Evolutionary conservation across 441 rosid genomes (phyloP).

Genomic region (Gossypium lobatum): DNA sequence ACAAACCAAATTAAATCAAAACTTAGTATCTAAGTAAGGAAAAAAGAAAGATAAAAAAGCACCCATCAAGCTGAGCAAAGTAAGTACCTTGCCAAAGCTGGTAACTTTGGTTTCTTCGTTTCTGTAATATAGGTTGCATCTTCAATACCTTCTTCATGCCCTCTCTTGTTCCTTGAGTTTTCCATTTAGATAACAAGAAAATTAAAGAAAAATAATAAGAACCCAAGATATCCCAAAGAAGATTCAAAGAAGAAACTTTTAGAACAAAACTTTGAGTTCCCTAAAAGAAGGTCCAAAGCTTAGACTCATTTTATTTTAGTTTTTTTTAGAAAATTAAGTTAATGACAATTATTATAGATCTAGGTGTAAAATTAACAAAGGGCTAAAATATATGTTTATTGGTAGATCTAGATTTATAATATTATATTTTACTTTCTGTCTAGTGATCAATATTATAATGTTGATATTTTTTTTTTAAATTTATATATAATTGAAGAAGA

Average conservation of each 20-base stretch:
- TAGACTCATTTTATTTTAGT: conserved; percentile 14
- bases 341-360: conserved; percentile 37
- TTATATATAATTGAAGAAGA: background rate
- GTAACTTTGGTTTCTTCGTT: conserved; percentile 68
- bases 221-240: conserved; percentile 27
- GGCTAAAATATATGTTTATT: conserved; percentile 26
- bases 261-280: conserved; percentile 19
- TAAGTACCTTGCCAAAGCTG: conserved; percentile 81
- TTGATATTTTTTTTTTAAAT: background rate
- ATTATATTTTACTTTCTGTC: conserved; percentile 18
- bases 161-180: conserved; percentile 64
- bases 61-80: conserved; percentile 16
- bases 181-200: conserved; percentile 39
- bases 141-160: conserved; percentile 46
- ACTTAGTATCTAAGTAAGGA: background rate
- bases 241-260: conserved; percentile 32
- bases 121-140: conserved; percentile 46
- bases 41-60: background rate
- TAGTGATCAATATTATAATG: conserved; percentile 22
- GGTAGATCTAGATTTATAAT: conserved; percentile 41
- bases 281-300: conserved; percentile 23
- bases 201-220: background rate
- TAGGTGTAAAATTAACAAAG: conserved; percentile 26
- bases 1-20: background rate
- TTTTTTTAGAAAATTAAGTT: background rate